phyloP scores from a whole-genome alignment of 2,329 filamentous ascomycete species.

The Lithohypha guttulata region DNA sequence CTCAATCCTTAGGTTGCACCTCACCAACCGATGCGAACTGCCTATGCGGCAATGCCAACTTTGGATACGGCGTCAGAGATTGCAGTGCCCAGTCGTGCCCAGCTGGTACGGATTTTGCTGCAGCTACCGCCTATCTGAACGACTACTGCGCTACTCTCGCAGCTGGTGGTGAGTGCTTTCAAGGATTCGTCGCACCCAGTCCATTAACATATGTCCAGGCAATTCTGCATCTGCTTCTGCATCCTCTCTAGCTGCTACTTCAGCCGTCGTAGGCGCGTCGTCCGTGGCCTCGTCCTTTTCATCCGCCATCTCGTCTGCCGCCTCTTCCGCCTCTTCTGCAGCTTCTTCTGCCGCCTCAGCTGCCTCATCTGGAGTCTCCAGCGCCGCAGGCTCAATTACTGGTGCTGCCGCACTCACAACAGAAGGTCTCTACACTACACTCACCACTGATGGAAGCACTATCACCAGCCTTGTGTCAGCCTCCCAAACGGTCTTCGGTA shows the following conservation, averaged over 20 bases:
- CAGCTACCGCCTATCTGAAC: constrained; percentile 27
- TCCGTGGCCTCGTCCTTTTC: constrained; percentile 1
- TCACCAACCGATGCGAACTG: constrained; percentile 29
- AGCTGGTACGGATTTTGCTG: constrained; percentile 24
- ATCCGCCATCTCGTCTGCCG: constrained; percentile 10
- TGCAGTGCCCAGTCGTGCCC: constrained; percentile 37
- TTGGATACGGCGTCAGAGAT: constrained; percentile 36
- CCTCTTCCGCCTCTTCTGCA: constrained; percentile 2
- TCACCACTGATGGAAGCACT: constrained; percentile 19
- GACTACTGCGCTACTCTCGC: constrained; percentile 26
- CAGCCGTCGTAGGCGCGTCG: background rate
- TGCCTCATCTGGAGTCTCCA: constrained; percentile 1
- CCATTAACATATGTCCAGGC: background rate
- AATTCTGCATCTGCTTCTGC: constrained; percentile 5
- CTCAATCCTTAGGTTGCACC: constrained; percentile 30
- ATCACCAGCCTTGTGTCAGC: constrained; percentile 18
- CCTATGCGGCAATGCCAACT: constrained; percentile 32
- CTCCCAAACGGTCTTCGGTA: constrained; percentile 19
- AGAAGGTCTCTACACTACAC: constrained; percentile 16
- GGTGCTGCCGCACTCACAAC: constrained; percentile 12
- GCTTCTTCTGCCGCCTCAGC: background rate
- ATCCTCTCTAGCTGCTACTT: background rate
- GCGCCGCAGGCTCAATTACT: constrained; percentile 1
- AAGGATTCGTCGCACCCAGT: background rate
- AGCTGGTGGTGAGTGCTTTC: constrained; percentile 11